Evolutionary conservation across 345 rosid genomes (phyloP), one percentile per base, ranked within the genome.

Genomic region (Eucalyptus sideroxylon): DNA sequence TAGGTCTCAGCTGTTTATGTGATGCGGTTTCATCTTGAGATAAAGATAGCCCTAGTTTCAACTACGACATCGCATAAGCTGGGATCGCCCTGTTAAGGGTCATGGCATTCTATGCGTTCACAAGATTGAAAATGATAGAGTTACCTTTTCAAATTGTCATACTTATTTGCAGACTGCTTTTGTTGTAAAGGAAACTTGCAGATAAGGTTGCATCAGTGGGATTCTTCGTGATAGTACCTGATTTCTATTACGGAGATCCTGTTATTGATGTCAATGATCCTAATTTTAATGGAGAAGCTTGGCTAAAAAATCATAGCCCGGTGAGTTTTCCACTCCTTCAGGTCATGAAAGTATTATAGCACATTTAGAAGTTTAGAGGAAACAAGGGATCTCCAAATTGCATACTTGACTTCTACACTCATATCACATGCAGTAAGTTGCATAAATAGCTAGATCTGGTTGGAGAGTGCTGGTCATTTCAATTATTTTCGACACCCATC

Each of bases 181-280:
- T 6, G 11, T 90, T 51, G 5, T 50, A 86, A 55, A 93, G 93
- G 92, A 93, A 91, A 56, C 92, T 93, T 8, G 93, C 93, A 16
- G 93, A 93, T 90, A 92, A 91, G 85, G 87, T 89, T 87, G 94
- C 92, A n/a, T 89, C 93, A 17, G 90, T 90, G 5, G 93, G 91
- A 87, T 93, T 90, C 91, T 89, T 89, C 17, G 92, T 90, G 42
- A 89, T 89, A 31, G 94, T 89, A 81, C 89, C 91, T 8, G 91
- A 90, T 85, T 90, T 90, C 91, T 90, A 81, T 11, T 81, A 87
- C 5, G 89, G 91, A 6, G 91, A 90, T 31, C 89, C 91, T 0
- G 45, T 72, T 21, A 12, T 90, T 17, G 87, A 87, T 50, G 51
- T 42, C 80, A 77, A 37, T 26, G n/a, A 59, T 34, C 88, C 88